Base-by-base conservation (phyloP, 139 green algal species). In the Eudorina sp. region DNA sequence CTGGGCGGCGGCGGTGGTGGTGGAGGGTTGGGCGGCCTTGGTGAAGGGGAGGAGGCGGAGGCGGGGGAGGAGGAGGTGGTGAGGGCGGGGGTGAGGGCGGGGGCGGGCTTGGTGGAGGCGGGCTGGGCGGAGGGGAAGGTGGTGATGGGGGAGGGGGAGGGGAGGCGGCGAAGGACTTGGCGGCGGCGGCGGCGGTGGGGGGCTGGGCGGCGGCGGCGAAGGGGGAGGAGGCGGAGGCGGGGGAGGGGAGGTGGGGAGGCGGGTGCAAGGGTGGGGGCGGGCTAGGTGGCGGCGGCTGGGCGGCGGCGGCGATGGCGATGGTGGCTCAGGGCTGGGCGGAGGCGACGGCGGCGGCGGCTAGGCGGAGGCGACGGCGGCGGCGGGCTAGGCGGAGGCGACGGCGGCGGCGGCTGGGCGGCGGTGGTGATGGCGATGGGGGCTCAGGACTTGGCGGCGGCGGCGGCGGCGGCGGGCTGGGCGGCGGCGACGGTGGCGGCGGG, bases 401-500 rank as follows among this genome's bases (percentile, higher is more conserved):
- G 74, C 46, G 74, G 25, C 0, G 46, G 45, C 29, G 74, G 46
- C 46, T 13, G 29, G 46, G 46, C 8, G 45, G 46, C 18, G 74
- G 74, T 9, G 74, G 45, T 13, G 74, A 46, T 7, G 74, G 48
- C 48, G n/a, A 43, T n/a, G n/a, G n/a, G n/a, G n/a, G n/a, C n/a
- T n/a, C n/a, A n/a, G n/a, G n/a, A n/a, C n/a, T n/a, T n/a, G n/a
- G n/a, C 9, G 74, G 74, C 8, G 45, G n/a, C 4, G 74, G 45
- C 27, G 74, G 74, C 31, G 74, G 74, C 29, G 74, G 74, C 27
- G 74, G 74, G 29, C n/a, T n/a, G n/a, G n/a, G n/a, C 9, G 41
- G 19, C 21, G 69, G 38, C 0, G 69, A 19, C 69, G 38, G 38
- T 0, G 41, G 36, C 13, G 41, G 25, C 19, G n/a, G n/a, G n/a